Evolutionary conservation across 139 green algal genomes (phyloP).

Genomic region (Coccomyxa sp.): DNA sequence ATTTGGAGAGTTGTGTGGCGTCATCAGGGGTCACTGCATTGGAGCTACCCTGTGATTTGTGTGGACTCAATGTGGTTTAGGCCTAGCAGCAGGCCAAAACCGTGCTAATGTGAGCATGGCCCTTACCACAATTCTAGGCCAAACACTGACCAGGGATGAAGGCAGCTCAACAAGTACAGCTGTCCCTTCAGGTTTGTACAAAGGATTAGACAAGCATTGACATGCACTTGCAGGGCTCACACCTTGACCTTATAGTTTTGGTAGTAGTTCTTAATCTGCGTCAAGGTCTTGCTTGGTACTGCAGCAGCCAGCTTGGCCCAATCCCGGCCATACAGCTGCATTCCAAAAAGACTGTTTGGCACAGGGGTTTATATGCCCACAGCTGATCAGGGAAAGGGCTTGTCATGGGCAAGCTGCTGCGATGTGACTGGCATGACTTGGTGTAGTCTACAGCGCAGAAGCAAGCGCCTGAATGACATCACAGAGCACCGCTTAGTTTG

Average conservation of each 20-base stretch:
- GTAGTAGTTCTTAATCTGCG: constrained; percentile 78
- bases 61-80: background rate
- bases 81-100: background rate
- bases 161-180: background rate
- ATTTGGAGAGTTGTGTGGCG: background rate
- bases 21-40: background rate
- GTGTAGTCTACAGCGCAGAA: too few relatives aligned
- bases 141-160: background rate
- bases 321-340: constrained; percentile 48
- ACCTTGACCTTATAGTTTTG: constrained; percentile 76
- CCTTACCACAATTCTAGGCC: background rate
- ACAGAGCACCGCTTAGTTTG: too few relatives aligned
- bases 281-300: constrained; percentile 59
- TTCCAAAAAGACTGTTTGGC: background rate
- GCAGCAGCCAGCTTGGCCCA: constrained; percentile 50
- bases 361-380: background rate
- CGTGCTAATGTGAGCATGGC: background rate
- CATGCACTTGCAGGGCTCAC: background rate
- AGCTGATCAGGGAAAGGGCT: too few relatives aligned
- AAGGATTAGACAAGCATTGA: background rate
- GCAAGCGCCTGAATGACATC: too few relatives aligned
- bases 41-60: background rate
- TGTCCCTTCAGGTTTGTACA: background rate
- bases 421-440: too few relatives aligned
- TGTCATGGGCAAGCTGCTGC: too few relatives aligned